phyloP scores from a whole-genome alignment of 352 stramenopile species.

The Saprolegnia diclina region DNA sequence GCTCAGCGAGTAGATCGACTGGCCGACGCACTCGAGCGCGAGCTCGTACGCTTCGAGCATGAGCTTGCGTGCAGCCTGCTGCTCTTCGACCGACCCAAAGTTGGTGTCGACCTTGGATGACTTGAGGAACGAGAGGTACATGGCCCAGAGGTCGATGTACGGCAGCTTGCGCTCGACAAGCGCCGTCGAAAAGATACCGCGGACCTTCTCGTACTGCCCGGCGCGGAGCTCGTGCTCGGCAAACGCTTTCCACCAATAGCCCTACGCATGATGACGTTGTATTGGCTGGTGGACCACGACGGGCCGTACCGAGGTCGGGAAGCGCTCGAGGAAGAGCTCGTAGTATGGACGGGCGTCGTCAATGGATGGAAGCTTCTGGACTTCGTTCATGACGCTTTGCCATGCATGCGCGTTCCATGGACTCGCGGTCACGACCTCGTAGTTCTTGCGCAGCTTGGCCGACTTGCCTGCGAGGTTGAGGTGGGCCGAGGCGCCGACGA shows the following conservation, averaged over 20 bases:
- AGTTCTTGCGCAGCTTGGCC: slow-evolving; percentile 59
- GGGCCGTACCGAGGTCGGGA: slow-evolving; percentile 64
- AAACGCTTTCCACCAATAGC: slow-evolving; percentile 82
- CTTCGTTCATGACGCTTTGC: slow-evolving; percentile 73
- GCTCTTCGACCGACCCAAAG: slow-evolving; percentile 48
- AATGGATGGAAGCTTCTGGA: slow-evolving; percentile 50
- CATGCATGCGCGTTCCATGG: slow-evolving; percentile 72
- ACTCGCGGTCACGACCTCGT: slow-evolving; percentile 47
- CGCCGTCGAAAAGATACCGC: slow-evolving; percentile 85
- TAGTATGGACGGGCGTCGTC: slow-evolving; percentile 68
- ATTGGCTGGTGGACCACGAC: too few species aligned
- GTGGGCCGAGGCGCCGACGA: slow-evolving; percentile 34
- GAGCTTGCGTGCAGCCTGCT: slow-evolving; percentile 51
- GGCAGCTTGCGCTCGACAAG: slow-evolving; percentile 79
- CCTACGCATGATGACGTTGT: too few species aligned
- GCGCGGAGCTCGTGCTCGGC: slow-evolving; percentile 80
- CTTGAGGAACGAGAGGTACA: slow-evolving; percentile 86
- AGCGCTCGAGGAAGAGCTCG: slow-evolving; percentile 63
- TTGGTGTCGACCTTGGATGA: slow-evolving; percentile 76
- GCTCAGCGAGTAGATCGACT: slow-evolving; percentile 64
- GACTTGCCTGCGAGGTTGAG: slow-evolving; percentile 31
- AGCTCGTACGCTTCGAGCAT: slow-evolving; percentile 84
- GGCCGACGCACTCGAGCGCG: slow-evolving; percentile 73
- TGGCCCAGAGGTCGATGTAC: slow-evolving; percentile 79
- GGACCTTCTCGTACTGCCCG: slow-evolving; percentile 80